These are phyloP conservation scores for Saccharum officinarum DNA, from an alignment of 176 grass and related monocot species.

Conservation along the genomic window DNA sequence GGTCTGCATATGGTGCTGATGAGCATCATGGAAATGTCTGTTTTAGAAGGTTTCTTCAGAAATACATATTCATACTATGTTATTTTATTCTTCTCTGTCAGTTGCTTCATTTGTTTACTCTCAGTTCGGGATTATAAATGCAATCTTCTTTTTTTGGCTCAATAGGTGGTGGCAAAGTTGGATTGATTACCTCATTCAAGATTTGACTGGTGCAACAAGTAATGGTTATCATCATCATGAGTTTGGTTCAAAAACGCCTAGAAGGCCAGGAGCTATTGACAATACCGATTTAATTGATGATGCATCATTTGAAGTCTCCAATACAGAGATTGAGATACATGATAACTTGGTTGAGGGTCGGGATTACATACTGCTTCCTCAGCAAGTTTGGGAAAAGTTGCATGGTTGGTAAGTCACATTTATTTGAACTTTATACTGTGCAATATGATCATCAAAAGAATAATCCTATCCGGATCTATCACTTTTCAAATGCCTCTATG, in stretches of 20 bases:
- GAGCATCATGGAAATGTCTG: not conserved
- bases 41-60: conserved; percentile 26
- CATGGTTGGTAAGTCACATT: conserved; percentile 73
- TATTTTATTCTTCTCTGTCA: not conserved
- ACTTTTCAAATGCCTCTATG: conserved; percentile 10
- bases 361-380: conserved; percentile 96
- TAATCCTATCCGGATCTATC: conserved; percentile 15
- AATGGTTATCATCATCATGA: conserved; percentile 80
- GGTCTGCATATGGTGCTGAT: not conserved
- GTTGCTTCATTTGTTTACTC: conserved; percentile 24
- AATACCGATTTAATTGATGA: conserved; percentile 92
- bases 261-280: conserved; percentile 85
- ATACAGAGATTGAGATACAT: conserved; percentile 93
- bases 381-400: conserved; percentile 88
- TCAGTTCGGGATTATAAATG: conserved; percentile 1
- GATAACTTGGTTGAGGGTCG: conserved; percentile 93
- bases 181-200: conserved; percentile 96
- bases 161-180: conserved; percentile 99
- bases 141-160: conserved; percentile 24
- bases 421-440: not conserved
- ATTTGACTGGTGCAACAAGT: conserved; percentile 57
- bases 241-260: conserved; percentile 47
- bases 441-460: conserved; percentile 18
- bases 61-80: not conserved
- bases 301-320: conserved; percentile 65